A percentile compares a stretch with the other conserved stretches of the same genome.
Evolutionary conservation across 306 rosid genomes (phyloP).

Genomic region (Casuarina equisetifolia): DNA sequence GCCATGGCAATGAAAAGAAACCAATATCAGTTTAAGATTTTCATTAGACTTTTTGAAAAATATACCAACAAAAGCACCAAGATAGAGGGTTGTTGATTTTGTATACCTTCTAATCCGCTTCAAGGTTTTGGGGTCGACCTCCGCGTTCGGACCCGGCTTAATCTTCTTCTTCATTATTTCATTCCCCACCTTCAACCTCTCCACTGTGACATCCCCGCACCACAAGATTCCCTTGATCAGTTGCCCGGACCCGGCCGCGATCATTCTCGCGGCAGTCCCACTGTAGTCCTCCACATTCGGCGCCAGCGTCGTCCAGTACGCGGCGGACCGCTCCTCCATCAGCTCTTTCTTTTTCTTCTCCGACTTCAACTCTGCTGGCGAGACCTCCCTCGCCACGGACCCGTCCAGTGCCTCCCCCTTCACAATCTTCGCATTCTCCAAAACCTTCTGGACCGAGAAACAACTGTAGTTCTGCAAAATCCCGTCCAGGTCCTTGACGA

Average conservation of each 20-base stretch:
- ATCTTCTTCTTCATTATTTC: slow-evolving; percentile 71
- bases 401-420: slow-evolving; percentile 66
- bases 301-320: slow-evolving; percentile 94
- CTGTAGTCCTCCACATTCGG: slow-evolving; percentile 94
- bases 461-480: slow-evolving; percentile 49
- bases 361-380: slow-evolving; percentile 68
- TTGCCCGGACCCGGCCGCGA: slow-evolving; percentile 75
- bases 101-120: slow-evolving; percentile 77
- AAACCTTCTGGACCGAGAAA: slow-evolving; percentile 69
- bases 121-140: slow-evolving; percentile 72
- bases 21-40: background rate
- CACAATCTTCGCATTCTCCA: slow-evolving; percentile 54
- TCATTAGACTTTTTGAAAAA: background rate
- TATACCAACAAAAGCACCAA: too few species aligned
- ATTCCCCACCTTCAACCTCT: slow-evolving; percentile 84
- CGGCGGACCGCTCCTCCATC: slow-evolving; percentile 68
- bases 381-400: slow-evolving; percentile 54
- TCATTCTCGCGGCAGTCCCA: slow-evolving; percentile 66
- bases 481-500: slow-evolving; percentile 58
- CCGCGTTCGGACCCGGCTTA: slow-evolving; percentile 39
- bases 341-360: slow-evolving; percentile 59
- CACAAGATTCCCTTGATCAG: slow-evolving; percentile 83
- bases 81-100: background rate
- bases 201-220: slow-evolving; percentile 95
- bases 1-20: background rate